Base-by-base conservation (phyloP, 108 stramenopile species). In the Nitzschia palea region DNA sequence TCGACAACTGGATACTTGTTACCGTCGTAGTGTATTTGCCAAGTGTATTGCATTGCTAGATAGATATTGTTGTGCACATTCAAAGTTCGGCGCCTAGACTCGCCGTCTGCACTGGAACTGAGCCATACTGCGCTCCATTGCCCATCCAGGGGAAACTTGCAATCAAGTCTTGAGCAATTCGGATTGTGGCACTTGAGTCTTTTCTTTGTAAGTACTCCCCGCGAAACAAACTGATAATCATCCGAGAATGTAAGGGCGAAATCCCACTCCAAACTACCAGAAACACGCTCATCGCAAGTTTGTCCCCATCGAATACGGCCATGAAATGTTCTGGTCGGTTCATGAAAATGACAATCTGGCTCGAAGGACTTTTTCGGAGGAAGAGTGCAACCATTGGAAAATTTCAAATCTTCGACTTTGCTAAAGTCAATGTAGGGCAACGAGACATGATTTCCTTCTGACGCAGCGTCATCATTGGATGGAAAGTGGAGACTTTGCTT, bases 111-210 rank as follows among this genome's bases (percentile, higher is more conserved):
- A 9, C 44, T 22, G 42, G 6, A 32, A 6, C 53, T 12, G 43
- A 68, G 55, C 45, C 44, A 70, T 50, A 40, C 33, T 3, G 78
- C 79, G 28, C 43, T 68, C 83, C 83, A 84, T 25, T 28, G 27
- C n/a, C 83, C 83, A 79, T 80, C 79, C 26, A 84, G 53, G 6
- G 83, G 83, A 37, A 50, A 80, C 26, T 65, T 33, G 17, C 65
- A 22, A 37, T 54, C 18, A 2, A 63, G 10, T 33, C 48, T 52
- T 23, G 17, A 27, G 55, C 63, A 62, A 31, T 40, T 14, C 25
- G 9, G 10, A 45, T 33, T 29, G 37, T 23, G 35, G 36, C 65
- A 55, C 23, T 14, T 34, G 10, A 8, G 23, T 9, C 53, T 36
- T 37, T 42, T 53, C 47, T 70, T 71, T 40, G 60, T 30, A 17